Evolutionary conservation across 2,329 filamentous ascomycete species (phyloP).

Genomic region (Trichoderma simmonsii): DNA sequence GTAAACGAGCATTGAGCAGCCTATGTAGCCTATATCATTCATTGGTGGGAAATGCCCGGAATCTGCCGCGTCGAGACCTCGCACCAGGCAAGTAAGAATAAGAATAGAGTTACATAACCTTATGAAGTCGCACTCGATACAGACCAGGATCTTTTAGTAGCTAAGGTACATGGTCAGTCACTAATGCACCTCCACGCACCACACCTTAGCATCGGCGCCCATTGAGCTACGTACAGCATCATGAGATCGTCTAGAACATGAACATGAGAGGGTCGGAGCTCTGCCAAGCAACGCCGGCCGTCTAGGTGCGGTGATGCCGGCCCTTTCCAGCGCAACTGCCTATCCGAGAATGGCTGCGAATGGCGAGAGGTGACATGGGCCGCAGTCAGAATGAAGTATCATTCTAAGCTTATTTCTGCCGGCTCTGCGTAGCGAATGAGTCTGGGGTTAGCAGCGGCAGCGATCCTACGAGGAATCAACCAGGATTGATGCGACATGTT

Average conservation of each 20-base stretch:
- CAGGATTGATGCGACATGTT: not conserved
- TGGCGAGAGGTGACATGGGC: not conserved
- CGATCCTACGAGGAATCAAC: not conserved
- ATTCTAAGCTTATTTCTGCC: not conserved
- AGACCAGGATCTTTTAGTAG: not conserved
- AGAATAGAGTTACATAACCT: not conserved
- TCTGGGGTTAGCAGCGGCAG: not conserved
- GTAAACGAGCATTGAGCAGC: not conserved
- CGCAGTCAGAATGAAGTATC: not conserved
- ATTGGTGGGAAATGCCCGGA: not conserved
- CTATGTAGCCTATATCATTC: not conserved
- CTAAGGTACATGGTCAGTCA: not conserved
- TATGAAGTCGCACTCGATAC: not conserved
- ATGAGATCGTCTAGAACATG: not conserved
- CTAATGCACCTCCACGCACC: not conserved
- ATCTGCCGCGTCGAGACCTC: not conserved
- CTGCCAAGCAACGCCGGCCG: not conserved
- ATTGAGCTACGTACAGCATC: not conserved
- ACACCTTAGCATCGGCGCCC: not conserved
- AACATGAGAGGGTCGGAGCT: not conserved
- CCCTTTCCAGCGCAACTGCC: constrained; percentile 7
- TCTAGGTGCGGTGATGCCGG: not conserved
- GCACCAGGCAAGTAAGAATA: not conserved
- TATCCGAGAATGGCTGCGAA: not conserved
- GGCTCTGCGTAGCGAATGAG: not conserved